Evolutionary conservation across 805 yeast genomes (phyloP), one percentile per base, ranked within the genome.

Genomic region (Pichia rugopelliculosa): DNA sequence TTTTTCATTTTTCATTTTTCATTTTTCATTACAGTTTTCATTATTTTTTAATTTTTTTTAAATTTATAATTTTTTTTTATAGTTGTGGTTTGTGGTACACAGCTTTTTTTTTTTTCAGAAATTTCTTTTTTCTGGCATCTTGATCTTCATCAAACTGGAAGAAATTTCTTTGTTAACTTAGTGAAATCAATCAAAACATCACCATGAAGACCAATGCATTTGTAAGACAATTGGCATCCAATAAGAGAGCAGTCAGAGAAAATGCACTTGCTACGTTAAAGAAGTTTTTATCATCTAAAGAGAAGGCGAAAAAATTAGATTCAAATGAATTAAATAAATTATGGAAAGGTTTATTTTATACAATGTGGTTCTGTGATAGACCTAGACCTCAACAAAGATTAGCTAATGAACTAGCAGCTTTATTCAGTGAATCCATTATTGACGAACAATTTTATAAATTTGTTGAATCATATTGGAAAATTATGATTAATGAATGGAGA

Each of bases 331-430:
- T 80, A 53, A 85, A 85, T 55, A 90, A 91, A 62, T 70, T 93
- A 50, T 93, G 99, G 97, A 89, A 87, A 67, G 99, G 98, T n/a
- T 73, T 93, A 37, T 93, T 84, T 66, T 93, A 74, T 61, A 79
- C 96, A 11, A 87, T 93, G 96, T 93, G 99, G 98, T 88, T 84
- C 69, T 78, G 95, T 61, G 99, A 93, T 65, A 79, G 90, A 60
- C 96, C 96, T 24, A 74, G 84, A 57, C 93, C 96, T 22, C 99
- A 93, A 66, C 96, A 89, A 65, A 70, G 82, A 50, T 70, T 93
- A 36, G 95, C 96, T 2, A 76, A 74, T 42, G 80, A 77, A 39
- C 69, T 93, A 52, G 95, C 91, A 42, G 55, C 11, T 64, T 74
- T 68, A 23, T 79, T 71, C 51, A 69, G 76, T 17, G 67, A 69